phyloP scores from a whole-genome alignment of 2,329 filamentous ascomycete genomes.

The Colletotrichum magnum region DNA sequence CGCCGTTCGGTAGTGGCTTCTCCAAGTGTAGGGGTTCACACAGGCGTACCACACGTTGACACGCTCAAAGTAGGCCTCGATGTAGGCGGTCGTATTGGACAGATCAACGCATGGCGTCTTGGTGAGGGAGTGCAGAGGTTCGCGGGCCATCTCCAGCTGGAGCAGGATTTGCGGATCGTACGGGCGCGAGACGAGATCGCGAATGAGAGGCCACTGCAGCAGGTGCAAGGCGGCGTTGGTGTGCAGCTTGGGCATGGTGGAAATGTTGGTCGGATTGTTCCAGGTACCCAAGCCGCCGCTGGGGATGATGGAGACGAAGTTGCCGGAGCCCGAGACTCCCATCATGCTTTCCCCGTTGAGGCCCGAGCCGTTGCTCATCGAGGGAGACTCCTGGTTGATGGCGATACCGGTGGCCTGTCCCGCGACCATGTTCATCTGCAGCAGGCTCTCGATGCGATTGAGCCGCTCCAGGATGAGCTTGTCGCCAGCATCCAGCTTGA shows the following conservation, averaged over 20 bases:
- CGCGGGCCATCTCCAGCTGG: constrained; percentile 84
- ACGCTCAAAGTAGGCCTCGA: constrained; percentile 83
- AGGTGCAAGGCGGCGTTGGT: constrained; percentile 85
- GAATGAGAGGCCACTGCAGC: constrained; percentile 85
- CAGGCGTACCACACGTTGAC: constrained; percentile 91
- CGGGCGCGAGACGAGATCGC: constrained; percentile 81
- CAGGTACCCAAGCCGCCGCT: constrained; percentile 80
- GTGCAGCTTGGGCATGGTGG: constrained; percentile 88
- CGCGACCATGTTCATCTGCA: constrained; percentile 77
- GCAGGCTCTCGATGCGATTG: constrained; percentile 81
- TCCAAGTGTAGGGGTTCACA: constrained; percentile 87
- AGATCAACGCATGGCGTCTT: constrained; percentile 78
- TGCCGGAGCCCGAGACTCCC: constrained; percentile 58
- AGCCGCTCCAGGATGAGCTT: constrained; percentile 87
- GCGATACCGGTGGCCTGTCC: constrained; percentile 65
- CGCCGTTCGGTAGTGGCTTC: constrained; percentile 80
- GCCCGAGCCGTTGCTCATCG: constrained; percentile 74
- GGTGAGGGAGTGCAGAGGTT: constrained; percentile 78
- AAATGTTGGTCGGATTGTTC: constrained; percentile 78
- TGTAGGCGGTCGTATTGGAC: constrained; percentile 81
- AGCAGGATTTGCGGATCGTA: constrained; percentile 87
- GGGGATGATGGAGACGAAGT: constrained; percentile 69
- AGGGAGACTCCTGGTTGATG: constrained; percentile 73
- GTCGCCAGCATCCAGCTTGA: constrained; percentile 89
- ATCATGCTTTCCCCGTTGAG: constrained; percentile 72